phyloP scores from a whole-genome alignment of 148 eudicot species.

The Silene latifolia region DNA sequence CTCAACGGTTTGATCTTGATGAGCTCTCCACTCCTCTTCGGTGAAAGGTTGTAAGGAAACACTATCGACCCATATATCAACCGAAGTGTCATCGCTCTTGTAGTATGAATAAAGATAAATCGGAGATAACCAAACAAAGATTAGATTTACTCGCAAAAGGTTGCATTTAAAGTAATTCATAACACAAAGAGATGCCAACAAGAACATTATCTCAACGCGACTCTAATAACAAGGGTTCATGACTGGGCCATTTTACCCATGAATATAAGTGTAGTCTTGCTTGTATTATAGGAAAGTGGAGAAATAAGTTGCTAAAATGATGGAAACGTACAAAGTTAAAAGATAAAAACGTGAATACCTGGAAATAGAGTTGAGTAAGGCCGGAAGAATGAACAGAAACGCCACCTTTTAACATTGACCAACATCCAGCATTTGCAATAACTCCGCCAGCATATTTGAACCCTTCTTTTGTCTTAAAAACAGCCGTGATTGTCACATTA shows the following conservation, averaged over 20 bases:
- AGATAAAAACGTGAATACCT: conserved; percentile 21
- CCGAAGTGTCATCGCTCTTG: conserved; percentile 38
- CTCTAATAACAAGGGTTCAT: too few relatives aligned
- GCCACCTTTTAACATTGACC: conserved; percentile 75
- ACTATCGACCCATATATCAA: conserved; percentile 60
- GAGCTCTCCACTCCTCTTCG: conserved; percentile 59
- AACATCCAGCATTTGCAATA: conserved; percentile 51
- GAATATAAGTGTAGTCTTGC: too few relatives aligned
- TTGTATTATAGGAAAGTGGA: too few relatives aligned
- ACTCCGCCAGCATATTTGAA: conserved; percentile 36
- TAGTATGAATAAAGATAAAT: background rate
- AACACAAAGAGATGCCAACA: too few relatives aligned
- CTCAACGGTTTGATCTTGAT: conserved; percentile 49
- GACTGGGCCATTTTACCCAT: too few relatives aligned
- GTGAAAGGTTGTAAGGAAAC: conserved; percentile 68
- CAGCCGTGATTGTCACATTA: conserved; percentile 32
- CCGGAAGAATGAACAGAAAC: conserved; percentile 27
- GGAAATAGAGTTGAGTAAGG: conserved; percentile 29
- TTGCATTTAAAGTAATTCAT: background rate
- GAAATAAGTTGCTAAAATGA: too few relatives aligned
- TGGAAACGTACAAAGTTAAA: background rate
- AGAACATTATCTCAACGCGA: too few relatives aligned
- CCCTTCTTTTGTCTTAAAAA: conserved; percentile 20
- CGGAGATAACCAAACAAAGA: background rate
- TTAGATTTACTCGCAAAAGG: background rate